Conservation (phyloP, 805 yeast genomes). For the Sugiyamaella chiloensis region DNA sequence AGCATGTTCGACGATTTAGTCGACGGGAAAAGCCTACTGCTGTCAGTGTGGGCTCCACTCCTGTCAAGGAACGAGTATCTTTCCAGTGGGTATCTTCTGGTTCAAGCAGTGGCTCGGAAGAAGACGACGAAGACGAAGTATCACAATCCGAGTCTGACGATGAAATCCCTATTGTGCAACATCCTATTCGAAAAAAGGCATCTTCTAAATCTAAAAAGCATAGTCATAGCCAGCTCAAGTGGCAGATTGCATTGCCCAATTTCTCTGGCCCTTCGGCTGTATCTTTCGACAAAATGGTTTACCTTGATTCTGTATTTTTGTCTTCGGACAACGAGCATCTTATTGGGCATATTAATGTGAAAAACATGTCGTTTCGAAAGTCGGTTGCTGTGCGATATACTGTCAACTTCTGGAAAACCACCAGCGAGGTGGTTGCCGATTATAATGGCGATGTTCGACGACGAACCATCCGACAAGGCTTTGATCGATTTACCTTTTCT, state of each 20-base stretch:
- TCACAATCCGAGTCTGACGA: slow-evolving; percentile 13
- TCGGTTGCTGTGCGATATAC: slow-evolving; percentile 69
- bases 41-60: slow-evolving; percentile 66
- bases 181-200: neutral
- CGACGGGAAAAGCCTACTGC: slow-evolving; percentile 73
- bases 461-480: slow-evolving; percentile 29
- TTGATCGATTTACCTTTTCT: slow-evolving; percentile 68
- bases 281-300: slow-evolving; percentile 41
- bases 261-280: slow-evolving; percentile 23
- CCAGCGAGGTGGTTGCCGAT: slow-evolving; percentile 61
- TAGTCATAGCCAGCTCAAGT: slow-evolving; percentile 20
- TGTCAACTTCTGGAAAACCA: slow-evolving; percentile 73
- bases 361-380: slow-evolving; percentile 69
- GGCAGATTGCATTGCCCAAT: slow-evolving; percentile 35
- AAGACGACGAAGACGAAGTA: slow-evolving; percentile 23
- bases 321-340: slow-evolving; percentile 56
- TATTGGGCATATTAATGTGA: slow-evolving; percentile 74
- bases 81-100: slow-evolving; percentile 14
- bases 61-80: slow-evolving; percentile 38
- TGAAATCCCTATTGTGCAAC: slow-evolving; percentile 15
- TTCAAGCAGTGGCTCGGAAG: slow-evolving; percentile 15
- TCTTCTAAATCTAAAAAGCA: too few species aligned
- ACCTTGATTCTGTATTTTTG: slow-evolving; percentile 61
- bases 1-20: slow-evolving; percentile 67
- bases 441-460: slow-evolving; percentile 51